phyloP scores from a whole-genome alignment of 768 basidiomycete species.

The Lentinula sp. region DNA sequence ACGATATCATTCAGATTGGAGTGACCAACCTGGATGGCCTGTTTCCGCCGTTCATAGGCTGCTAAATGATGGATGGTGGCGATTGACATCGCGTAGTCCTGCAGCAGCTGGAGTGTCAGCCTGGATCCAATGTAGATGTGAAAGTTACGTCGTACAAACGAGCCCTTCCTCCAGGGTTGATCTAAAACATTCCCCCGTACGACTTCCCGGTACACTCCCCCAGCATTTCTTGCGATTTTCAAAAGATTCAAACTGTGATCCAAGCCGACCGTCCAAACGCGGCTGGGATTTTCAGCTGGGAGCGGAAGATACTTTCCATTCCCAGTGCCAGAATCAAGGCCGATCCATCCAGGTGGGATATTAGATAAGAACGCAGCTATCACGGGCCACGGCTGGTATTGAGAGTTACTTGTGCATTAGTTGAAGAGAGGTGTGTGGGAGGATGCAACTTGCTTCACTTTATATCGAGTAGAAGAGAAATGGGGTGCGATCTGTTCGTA shows the following conservation, averaged over 20 bases:
- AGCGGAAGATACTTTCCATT: constrained; percentile 96
- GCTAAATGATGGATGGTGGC: constrained; percentile 97
- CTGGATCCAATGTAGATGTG: not conserved
- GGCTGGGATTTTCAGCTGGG: constrained; percentile 52
- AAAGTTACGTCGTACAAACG: constrained; percentile 65
- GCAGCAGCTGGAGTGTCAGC: not conserved
- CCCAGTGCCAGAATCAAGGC: constrained; percentile 92
- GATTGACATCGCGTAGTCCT: constrained; percentile 97
- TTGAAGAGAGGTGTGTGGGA: not conserved
- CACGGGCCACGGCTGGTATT: constrained; percentile 80
- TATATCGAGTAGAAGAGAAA: constrained; percentile 87
- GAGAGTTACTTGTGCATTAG: not conserved
- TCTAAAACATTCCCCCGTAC: constrained; percentile 76
- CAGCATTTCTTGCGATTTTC: constrained; percentile 64
- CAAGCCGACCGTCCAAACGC: constrained; percentile 72
- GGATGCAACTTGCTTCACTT: constrained; percentile 37
- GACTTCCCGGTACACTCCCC: constrained; percentile 58
- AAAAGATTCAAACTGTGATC: constrained; percentile 80
- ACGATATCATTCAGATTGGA: not conserved
- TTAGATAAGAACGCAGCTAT: constrained; percentile 68
- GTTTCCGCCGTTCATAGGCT: constrained; percentile 64
- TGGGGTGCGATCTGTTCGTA: constrained; percentile 85
- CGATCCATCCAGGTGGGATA: constrained; percentile 73
- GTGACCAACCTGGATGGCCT: constrained; percentile 62
- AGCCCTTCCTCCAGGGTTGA: constrained; percentile 65